Conservation (phyloP, 306 rosid genomes). For the Gastrolobium villosum region DNA sequence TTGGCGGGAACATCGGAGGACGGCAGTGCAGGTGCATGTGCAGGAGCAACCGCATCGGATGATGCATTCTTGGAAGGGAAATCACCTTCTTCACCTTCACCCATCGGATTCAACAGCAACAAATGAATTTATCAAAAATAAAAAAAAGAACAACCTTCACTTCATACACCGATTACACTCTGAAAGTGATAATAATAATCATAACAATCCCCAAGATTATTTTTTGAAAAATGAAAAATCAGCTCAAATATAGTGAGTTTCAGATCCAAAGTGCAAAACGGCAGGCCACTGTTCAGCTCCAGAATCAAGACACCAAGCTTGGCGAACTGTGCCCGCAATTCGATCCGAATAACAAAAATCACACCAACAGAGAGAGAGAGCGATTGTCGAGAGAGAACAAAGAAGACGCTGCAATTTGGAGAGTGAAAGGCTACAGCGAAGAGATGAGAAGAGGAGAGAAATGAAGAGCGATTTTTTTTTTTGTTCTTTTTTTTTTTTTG, state of each 20-base stretch:
- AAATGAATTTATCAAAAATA: not conserved
- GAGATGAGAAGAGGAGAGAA: conserved; percentile 12
- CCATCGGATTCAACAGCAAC: conserved; percentile 60
- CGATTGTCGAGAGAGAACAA: conserved; percentile 2
- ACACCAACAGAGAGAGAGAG: conserved; percentile 7
- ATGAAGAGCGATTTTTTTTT: conserved; percentile 55
- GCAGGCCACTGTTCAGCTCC: conserved; percentile 51
- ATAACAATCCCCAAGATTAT: not conserved
- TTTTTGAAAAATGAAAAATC: not conserved
- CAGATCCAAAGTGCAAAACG: conserved; percentile 62
- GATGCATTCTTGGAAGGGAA: conserved; percentile 62
- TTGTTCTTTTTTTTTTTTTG: conserved; percentile 15
- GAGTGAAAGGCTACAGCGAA: not conserved
- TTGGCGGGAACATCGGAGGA: conserved; percentile 75
- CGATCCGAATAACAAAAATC: conserved; percentile 43
- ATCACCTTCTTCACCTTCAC: conserved; percentile 81
- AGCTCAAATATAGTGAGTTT: conserved; percentile 60
- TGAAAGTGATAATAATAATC: conserved; percentile 2
- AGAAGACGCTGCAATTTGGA: conserved; percentile 25
- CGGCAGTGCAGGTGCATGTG: conserved; percentile 39
- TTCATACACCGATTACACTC: conserved; percentile 58
- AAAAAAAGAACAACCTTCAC: conserved; percentile 25
- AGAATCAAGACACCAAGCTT: conserved; percentile 53
- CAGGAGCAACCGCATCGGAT: conserved; percentile 53
- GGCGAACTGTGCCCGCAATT: conserved; percentile 49